Conservation (phyloP, 192 early-diverging fungal species). For the Coemansia umbellata region DNA sequence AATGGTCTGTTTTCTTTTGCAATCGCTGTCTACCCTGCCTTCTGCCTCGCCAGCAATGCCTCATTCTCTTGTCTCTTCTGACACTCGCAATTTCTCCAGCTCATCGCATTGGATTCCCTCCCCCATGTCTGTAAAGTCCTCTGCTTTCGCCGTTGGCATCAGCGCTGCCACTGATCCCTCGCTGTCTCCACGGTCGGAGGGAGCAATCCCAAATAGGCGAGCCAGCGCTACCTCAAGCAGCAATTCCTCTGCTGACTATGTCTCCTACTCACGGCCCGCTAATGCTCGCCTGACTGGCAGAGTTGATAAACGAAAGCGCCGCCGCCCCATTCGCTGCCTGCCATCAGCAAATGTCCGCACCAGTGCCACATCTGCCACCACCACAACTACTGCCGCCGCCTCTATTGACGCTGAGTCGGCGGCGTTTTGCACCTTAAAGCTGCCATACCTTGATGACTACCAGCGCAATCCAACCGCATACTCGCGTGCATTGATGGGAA, state of each 20-base stretch:
- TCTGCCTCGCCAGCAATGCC: neutral
- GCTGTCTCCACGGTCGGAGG: neutral
- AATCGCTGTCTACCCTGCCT: neutral
- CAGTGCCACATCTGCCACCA: neutral
- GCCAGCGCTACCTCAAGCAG: no score
- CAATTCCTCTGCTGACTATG: no score
- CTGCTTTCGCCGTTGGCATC: neutral
- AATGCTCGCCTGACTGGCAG: no score
- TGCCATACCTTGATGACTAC: slow-evolving; percentile 39
- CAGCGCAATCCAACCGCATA: slow-evolving; percentile 46
- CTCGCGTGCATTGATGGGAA: slow-evolving; percentile 42
- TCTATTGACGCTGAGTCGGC: neutral
- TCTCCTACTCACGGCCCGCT: no score
- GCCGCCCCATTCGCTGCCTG: slow-evolving; percentile 33
- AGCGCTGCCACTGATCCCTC: no score
- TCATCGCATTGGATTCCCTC: slow-evolving; percentile 1
- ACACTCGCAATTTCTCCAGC: neutral
- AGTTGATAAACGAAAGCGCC: slow-evolving; percentile 41
- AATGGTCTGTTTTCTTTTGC: slow-evolving; percentile 1
- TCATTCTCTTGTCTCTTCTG: neutral
- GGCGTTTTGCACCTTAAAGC: slow-evolving; percentile 18
- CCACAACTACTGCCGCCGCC: no score
- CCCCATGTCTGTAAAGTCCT: neutral
- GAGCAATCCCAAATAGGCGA: neutral
- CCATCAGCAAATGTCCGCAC: neutral